Evolutionary conservation across 1,139 yeast genomes (phyloP), one percentile per base, ranked within the genome.

Genomic region (Lodderomyces elongisporus): DNA sequence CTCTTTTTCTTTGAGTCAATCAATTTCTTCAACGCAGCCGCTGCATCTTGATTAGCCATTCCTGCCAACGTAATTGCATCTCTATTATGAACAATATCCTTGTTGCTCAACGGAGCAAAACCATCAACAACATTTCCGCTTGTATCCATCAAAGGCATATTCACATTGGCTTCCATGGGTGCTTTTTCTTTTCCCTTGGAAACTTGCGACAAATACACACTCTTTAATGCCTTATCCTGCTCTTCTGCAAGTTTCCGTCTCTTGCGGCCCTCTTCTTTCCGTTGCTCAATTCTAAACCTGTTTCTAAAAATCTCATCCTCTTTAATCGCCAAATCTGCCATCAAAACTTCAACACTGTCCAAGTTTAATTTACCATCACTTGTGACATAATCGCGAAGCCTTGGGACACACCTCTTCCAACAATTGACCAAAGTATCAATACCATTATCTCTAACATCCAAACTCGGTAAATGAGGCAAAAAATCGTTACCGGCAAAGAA

Each of bases 401-500:
- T 52, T 1, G 93, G 83, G 33, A 91, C 55, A 1, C 75, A 58
- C 20, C 75, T 66, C 50, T 89, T 88, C 98, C 98, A 91, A 32
- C 91, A 77, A 27, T 71, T 73, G 6, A 87, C 80, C 37, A 91
- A 62, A 25, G 77, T 68, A 51, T 89, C 96, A 49, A 91, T 85
- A 46, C 96, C 91, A 51, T 87, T 85, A 56, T 93, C 97, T 47
- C 98, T 76, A 28, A 91, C 96, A 52, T 91, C 96, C 41, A 93
- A 69, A 34, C 94, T 80, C 5, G 99, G 98, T 45, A 93, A 65
- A 60, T 91, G 98, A 2, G 99, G 99, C 52, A 93, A 68, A 69
- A 93, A 93, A 76, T 93, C 99, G 54, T 93, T 93, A 56, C 99
- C 99, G 38, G 91, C 95, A 54, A 93, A 93, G 65, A 93, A 93